A percentile compares a stretch with the other conserved stretches of the same genome.
These are phyloP conservation scores for Parasitella parasitica DNA, from an alignment of 371 early-diverging fungal genomes.

Conservation along the genomic window DNA sequence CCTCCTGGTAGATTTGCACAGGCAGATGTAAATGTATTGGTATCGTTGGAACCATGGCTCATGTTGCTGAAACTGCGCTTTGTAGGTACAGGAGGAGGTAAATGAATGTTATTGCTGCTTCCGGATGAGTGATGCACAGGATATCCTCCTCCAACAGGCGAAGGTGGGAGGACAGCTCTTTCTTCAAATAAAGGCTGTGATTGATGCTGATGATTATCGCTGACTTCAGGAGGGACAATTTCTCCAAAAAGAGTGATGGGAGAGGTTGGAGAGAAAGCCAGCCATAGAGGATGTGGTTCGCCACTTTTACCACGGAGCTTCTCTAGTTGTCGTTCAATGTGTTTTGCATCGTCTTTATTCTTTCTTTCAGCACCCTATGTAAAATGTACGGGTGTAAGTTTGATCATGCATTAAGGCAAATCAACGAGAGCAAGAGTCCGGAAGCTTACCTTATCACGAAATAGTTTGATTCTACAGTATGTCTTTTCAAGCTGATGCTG, in stretches of 20 bases:
- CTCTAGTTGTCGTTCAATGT: slow-evolving; percentile 29
- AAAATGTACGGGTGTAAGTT: background rate
- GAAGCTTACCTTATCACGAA: slow-evolving; percentile 51
- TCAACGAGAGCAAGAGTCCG: background rate
- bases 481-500: slow-evolving; percentile 31
- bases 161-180: background rate
- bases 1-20: background rate
- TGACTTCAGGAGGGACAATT: slow-evolving; percentile 26
- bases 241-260: slow-evolving; percentile 35
- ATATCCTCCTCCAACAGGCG: background rate
- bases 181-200: background rate
- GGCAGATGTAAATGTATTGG: background rate
- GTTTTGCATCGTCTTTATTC: slow-evolving; percentile 29
- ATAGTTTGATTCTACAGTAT: slow-evolving; percentile 50
- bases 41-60: background rate
- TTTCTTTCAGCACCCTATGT: slow-evolving; percentile 28
- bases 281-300: slow-evolving; percentile 46
- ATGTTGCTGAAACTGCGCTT: slow-evolving; percentile 5
- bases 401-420: too few species aligned
- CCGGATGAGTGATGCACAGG: background rate
- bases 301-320: slow-evolving; percentile 39
- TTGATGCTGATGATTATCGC: slow-evolving; percentile 17
- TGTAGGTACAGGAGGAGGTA: slow-evolving; percentile 1
- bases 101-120: background rate
- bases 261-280: slow-evolving; percentile 35